Evolutionary conservation across 306 rosid genomes (phyloP).

Genomic region (Geum urbanum): DNA sequence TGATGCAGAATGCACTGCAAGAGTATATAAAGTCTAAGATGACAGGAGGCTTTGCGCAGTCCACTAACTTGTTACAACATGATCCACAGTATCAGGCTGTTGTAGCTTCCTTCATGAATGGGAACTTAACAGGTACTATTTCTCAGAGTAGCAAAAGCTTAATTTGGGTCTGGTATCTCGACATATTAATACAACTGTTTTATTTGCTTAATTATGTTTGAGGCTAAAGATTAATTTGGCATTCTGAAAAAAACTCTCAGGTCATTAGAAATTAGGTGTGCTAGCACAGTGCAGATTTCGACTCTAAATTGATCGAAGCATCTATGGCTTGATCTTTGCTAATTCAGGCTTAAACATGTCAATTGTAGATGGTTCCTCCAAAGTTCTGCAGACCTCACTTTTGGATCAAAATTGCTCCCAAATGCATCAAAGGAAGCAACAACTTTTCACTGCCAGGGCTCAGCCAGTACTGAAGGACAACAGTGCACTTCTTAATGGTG

Average conservation of each 20-base stretch:
- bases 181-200: neutral
- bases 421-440: slow-evolving; percentile 19
- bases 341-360: slow-evolving; percentile 7
- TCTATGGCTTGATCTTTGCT: neutral
- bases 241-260: slow-evolving; percentile 5
- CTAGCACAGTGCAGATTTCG: neutral
- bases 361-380: slow-evolving; percentile 12
- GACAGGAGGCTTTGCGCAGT: slow-evolving; percentile 16
- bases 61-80: slow-evolving; percentile 12
- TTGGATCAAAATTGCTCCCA: slow-evolving; percentile 4
- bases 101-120: slow-evolving; percentile 15
- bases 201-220: neutral
- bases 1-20: slow-evolving; percentile 13
- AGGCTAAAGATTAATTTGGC: neutral
- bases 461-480: slow-evolving; percentile 9
- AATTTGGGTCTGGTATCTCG: slow-evolving; percentile 5
- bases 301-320: neutral
- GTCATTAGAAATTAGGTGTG: neutral
- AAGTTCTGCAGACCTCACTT: slow-evolving; percentile 11
- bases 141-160: neutral
- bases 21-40: slow-evolving; percentile 5
- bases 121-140: slow-evolving; percentile 8
- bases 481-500: slow-evolving; percentile 6
- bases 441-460: neutral
- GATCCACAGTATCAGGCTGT: slow-evolving; percentile 23